These are phyloP conservation scores for Dictyostelium firmibasis DNA, from an alignment of 78 protist species.

Conservation along the genomic window DNA sequence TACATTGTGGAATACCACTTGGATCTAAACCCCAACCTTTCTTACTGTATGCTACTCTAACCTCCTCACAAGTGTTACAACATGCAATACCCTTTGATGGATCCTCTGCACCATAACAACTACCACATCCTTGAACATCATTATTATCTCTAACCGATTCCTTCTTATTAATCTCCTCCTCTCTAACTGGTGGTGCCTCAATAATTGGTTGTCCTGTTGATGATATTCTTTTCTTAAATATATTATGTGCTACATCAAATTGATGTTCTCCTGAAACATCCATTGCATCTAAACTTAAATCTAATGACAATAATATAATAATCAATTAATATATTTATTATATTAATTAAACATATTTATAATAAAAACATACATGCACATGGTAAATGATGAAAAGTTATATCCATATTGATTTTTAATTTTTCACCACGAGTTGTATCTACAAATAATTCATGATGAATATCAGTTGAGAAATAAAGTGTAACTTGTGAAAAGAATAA, in stretches of 20 bases:
- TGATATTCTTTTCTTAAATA: slow-evolving; percentile 73
- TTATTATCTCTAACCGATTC: not conserved
- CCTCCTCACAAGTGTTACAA: slow-evolving; percentile 95
- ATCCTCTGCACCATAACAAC: slow-evolving; percentile 94
- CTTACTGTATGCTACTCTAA: slow-evolving; percentile 82
- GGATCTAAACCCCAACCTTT: slow-evolving; percentile 90
- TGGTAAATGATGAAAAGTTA: slow-evolving; percentile 83
- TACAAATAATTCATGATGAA: slow-evolving; percentile 73
- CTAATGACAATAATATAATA: not conserved
- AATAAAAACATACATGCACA: slow-evolving; percentile 77
- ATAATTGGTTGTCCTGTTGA: slow-evolving; percentile 40
- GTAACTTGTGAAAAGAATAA: slow-evolving; percentile 78
- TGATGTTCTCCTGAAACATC: slow-evolving; percentile 94
- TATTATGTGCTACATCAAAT: slow-evolving; percentile 83
- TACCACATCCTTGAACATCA: slow-evolving; percentile 80
- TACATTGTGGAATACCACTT: slow-evolving; percentile 58
- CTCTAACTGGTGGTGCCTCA: slow-evolving; percentile 52
- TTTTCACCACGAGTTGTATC: slow-evolving; percentile 85
- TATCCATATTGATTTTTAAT: slow-evolving; percentile 85
- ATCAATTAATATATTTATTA: not conserved
- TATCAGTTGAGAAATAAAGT: slow-evolving; percentile 52
- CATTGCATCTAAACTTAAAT: slow-evolving; percentile 88
- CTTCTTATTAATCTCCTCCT: slow-evolving; percentile 27
- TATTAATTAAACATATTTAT: too few species aligned
- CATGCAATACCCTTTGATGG: slow-evolving; percentile 70